Base-by-base conservation (phyloP, 1,284 basidiomycete species). In the Pyrrhoderma noxium region DNA sequence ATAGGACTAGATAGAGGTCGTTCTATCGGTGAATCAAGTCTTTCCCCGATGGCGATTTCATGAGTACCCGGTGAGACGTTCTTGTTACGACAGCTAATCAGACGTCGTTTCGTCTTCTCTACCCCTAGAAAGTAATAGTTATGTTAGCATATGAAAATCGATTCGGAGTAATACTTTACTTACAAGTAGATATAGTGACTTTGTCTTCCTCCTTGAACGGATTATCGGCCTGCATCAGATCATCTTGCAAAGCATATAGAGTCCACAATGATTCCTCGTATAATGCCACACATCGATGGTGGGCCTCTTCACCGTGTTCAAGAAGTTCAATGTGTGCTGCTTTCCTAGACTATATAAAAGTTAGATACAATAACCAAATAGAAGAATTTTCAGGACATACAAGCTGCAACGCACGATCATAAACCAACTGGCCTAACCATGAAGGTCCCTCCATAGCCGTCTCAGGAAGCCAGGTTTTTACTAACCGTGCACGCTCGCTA, bases 251-350 rank as follows among this genome's bases (percentile, higher is more conserved):
- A 0, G 92, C 88, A 58, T 90, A 89, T 22, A 99, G 72, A 64
- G 94, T 88, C 87, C 91, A 95, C 16, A 96, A 68, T 0, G 93
- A 92, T 56, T 92, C 92, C 64, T 97, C 94, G 68, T 99, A 99
- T 35, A 94, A 76, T 62, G 88, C 85, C 69, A 96, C 88, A 63
- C 93, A 96, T 59, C 89, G 85, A 57, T 93, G 88, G 18, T 82
- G 82, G 7, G 71, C 70, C n/a, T 66, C n/a, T 8, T 22, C 68
- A 23, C 81, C 82, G 60, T 90, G 85, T 58, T 92, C 89, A 19
- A 89, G 73, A 0, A 98, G 76, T 64, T 99, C 95, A 62, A 93
- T 91, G 23, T 88, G 77, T 0, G 95, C 95, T 39, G 93, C 93
- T 2, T 85, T 87, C 8, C 93, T 86, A 54, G 93, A 95, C 93